Conservation (phyloP, 2,329 filamentous ascomycete genomes). For the Acrocalymma vagum region DNA sequence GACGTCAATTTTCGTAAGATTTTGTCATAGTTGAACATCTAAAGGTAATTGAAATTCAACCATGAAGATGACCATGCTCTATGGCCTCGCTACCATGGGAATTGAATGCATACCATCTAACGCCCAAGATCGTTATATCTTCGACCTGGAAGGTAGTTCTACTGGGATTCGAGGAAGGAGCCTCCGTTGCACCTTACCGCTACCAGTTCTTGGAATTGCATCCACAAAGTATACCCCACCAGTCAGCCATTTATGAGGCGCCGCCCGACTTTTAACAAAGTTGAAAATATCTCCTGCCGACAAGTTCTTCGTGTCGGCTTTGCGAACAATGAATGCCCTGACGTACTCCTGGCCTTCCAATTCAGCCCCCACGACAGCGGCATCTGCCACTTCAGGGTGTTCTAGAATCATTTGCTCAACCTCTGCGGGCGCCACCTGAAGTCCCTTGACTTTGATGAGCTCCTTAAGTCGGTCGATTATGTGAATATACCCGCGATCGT, state of each 20-base stretch:
- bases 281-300: conserved; percentile 49
- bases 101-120: too few relatives aligned
- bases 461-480: conserved; percentile 47
- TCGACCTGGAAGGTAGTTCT: too few relatives aligned
- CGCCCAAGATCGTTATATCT: too few relatives aligned
- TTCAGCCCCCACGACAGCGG: conserved; percentile 49
- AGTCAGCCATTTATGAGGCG: conserved; percentile 55
- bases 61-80: too few relatives aligned
- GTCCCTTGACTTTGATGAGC: conserved; percentile 67
- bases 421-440: conserved; percentile 42
- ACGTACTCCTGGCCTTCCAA: conserved; percentile 49
- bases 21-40: too few relatives aligned
- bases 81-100: too few relatives aligned
- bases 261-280: conserved; percentile 48
- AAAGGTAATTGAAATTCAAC: too few relatives aligned
- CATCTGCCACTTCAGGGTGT: conserved; percentile 34
- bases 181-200: conserved; percentile 39
- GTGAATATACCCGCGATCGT: conserved; percentile 40
- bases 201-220: conserved; percentile 33
- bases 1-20: too few relatives aligned
- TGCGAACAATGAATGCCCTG: conserved; percentile 54
- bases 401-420: conserved; percentile 34
- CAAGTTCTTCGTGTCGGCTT: conserved; percentile 14
- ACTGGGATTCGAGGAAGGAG: not conserved
- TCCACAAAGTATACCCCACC: conserved; percentile 56